phyloP scores from a whole-genome alignment of 1,139 yeast species.

The Suhomyces taliae region DNA sequence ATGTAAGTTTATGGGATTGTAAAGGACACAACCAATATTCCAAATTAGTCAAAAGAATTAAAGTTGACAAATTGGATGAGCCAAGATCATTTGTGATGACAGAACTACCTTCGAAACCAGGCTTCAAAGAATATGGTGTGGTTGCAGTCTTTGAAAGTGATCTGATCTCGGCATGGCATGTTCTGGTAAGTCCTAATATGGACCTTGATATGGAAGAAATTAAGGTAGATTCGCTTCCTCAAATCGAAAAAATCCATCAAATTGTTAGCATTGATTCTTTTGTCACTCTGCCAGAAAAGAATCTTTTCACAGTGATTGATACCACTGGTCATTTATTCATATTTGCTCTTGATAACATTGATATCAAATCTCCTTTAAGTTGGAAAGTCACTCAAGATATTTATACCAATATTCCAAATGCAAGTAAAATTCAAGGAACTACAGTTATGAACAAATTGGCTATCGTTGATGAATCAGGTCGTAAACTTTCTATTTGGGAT shows the following conservation, averaged over 20 bases:
- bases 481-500: constrained; percentile 73
- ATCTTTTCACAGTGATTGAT: constrained; percentile 60
- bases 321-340: constrained; percentile 54
- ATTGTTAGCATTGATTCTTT: constrained; percentile 64
- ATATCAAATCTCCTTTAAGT: not conserved
- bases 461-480: constrained; percentile 55
- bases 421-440: constrained; percentile 66
- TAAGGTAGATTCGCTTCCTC: constrained; percentile 13
- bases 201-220: constrained; percentile 4
- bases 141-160: constrained; percentile 31
- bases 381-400: constrained; percentile 57
- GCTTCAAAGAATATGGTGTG: constrained; percentile 20
- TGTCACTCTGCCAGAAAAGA: constrained; percentile 42
- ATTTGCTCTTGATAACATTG: constrained; percentile 19
- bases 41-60: constrained; percentile 20
- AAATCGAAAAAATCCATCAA: constrained; percentile 35
- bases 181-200: constrained; percentile 16
- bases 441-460: constrained; percentile 68
- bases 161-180: constrained; percentile 31
- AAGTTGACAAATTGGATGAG: constrained; percentile 10
- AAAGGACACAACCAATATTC: constrained; percentile 32
- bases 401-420: constrained; percentile 55
- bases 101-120: constrained; percentile 10
- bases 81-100: constrained; percentile 33
- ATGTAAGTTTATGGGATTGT: constrained; percentile 63